These are phyloP conservation scores for Peniophora sp. DNA, from an alignment of 1,284 basidiomycete genomes.

Conservation along the genomic window DNA sequence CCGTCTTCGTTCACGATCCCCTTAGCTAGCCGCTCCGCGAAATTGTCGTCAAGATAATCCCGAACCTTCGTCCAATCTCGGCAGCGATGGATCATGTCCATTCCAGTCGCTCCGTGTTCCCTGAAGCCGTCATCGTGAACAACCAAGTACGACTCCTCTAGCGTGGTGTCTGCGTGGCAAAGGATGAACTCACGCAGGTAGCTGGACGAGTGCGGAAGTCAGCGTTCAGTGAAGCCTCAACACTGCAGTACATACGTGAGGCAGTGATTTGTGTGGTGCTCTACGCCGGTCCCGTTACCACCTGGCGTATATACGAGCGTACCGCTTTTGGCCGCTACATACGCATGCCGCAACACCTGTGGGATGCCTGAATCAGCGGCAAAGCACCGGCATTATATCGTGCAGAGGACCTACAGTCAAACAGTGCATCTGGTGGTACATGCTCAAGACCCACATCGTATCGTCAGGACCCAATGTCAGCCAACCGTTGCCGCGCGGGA, in stretches of 20 bases:
- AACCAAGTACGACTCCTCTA: slow-evolving; percentile 25
- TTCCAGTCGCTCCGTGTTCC: slow-evolving; percentile 14
- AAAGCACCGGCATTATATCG: no score
- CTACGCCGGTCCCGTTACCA: slow-evolving; percentile 18
- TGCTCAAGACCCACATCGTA: slow-evolving; percentile 24
- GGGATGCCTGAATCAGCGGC: slow-evolving; percentile 5
- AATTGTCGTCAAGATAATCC: slow-evolving; percentile 20
- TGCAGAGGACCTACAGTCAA: slow-evolving; percentile 6
- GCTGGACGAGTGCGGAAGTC: no score
- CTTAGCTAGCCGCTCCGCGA: not conserved
- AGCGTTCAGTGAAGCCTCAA: no score
- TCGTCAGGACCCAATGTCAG: slow-evolving; percentile 23
- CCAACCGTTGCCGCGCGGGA: slow-evolving; percentile 26
- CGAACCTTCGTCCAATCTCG: slow-evolving; percentile 28
- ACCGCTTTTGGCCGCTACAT: slow-evolving; percentile 9
- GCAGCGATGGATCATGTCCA: slow-evolving; percentile 19
- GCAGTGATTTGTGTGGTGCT: slow-evolving; percentile 30
- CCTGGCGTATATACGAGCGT: not conserved
- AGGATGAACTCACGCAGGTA: slow-evolving; percentile 31
- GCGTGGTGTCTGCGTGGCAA: slow-evolving; percentile 30
- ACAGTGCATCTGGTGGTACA: slow-evolving; percentile 21
- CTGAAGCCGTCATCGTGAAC: slow-evolving; percentile 9
- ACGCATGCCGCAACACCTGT: slow-evolving; percentile 22
- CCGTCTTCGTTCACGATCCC: not conserved
- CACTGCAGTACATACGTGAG: slow-evolving; percentile 12